Percentiles rank a stretch among this genome's conserved stretches.
These are phyloP conservation scores for Chalciporus pseudorubinellus DNA, from an alignment of 768 basidiomycete genomes.

Conservation along the genomic window DNA sequence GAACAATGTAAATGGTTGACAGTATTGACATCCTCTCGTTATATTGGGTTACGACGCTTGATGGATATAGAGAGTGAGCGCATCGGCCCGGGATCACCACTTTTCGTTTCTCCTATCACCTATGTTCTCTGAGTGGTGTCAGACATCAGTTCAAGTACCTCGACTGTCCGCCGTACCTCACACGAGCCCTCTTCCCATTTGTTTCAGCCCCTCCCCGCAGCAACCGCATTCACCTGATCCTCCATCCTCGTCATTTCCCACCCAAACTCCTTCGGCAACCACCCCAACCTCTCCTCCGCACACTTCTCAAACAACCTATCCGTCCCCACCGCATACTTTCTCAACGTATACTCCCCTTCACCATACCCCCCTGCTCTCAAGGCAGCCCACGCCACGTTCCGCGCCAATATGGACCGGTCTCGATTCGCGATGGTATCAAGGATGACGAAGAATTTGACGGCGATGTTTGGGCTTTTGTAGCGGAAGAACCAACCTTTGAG, in stretches of 20 bases:
- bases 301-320: slow-evolving; percentile 10
- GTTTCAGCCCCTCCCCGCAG: not conserved
- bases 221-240: not conserved
- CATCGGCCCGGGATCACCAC: too few relatives aligned
- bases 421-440: slow-evolving; percentile 15
- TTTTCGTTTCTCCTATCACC: too few relatives aligned
- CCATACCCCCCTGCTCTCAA: slow-evolving; percentile 22
- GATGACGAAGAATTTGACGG: slow-evolving; percentile 29
- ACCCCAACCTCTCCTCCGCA: slow-evolving; percentile 8
- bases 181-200: too few relatives aligned
- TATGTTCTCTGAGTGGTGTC: too few relatives aligned
- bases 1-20: too few relatives aligned
- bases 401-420: slow-evolving; percentile 11
- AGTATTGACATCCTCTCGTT: too few relatives aligned
- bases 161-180: too few relatives aligned
- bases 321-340: slow-evolving; percentile 8
- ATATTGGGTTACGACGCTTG: too few relatives aligned
- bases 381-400: slow-evolving; percentile 29
- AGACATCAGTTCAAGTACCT: too few relatives aligned
- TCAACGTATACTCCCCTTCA: slow-evolving; percentile 9
- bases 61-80: too few relatives aligned
- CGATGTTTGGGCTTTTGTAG: slow-evolving; percentile 22
- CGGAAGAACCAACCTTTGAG: slow-evolving; percentile 20
- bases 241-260: slow-evolving; percentile 8
- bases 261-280: slow-evolving; percentile 4